These are phyloP conservation scores for Lagenidium sp. DNA, from an alignment of 352 stramenopile genomes.

Conservation along the genomic window DNA sequence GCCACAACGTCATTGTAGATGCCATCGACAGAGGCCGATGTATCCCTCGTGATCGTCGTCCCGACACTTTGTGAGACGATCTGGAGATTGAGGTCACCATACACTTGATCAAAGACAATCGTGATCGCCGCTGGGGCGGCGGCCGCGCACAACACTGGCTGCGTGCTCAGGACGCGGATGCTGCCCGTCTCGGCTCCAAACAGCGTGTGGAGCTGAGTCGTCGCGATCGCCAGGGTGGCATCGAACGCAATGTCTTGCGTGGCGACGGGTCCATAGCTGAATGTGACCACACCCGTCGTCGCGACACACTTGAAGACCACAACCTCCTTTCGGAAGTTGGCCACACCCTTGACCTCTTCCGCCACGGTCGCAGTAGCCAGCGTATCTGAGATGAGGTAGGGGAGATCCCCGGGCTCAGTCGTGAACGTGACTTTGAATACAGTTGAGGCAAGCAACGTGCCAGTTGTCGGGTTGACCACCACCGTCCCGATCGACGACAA, in stretches of 20 bases:
- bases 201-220: constrained; percentile 30
- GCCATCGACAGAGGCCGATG: constrained; percentile 33
- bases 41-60: constrained; percentile 15
- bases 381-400: constrained; percentile 15
- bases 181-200: constrained; percentile 45
- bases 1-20: constrained; percentile 37
- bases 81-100: constrained; percentile 30
- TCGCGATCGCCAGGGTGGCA: constrained; percentile 19
- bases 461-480: constrained; percentile 22
- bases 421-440: constrained; percentile 55
- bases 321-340: constrained; percentile 63
- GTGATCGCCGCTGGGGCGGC: constrained; percentile 20
- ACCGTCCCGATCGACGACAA: constrained; percentile 34
- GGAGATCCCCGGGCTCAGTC: constrained; percentile 31
- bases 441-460: constrained; percentile 4
- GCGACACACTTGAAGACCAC: constrained; percentile 44
- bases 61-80: constrained; percentile 7
- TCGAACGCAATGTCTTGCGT: constrained; percentile 13
- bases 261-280: constrained; percentile 12
- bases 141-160: constrained; percentile 30
- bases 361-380: constrained; percentile 20
- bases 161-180: constrained; percentile 42
- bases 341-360: constrained; percentile 20
- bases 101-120: constrained; percentile 58
- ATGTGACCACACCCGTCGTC: constrained; percentile 19